Evolutionary conservation across 495 filamentous ascomycete species (phyloP), one percentile per base, ranked within the genome.

Genomic region (Aspergillus funiculosus): DNA sequence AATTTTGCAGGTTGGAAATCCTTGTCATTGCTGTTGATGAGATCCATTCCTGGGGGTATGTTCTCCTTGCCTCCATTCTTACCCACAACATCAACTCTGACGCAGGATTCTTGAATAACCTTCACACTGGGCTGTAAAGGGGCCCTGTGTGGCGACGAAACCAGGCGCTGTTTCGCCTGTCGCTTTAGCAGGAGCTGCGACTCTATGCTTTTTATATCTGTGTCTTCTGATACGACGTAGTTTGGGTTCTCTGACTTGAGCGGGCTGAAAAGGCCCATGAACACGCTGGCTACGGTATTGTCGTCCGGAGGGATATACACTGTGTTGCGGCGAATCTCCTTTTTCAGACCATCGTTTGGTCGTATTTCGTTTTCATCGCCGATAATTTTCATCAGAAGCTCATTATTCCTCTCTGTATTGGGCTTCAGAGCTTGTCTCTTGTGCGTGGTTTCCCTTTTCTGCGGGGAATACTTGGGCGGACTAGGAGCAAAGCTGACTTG

Each of bases 21-120:
- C 21, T 65, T 63, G 5, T 50, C 46, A 9, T 55, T 58, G 42
- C 37, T 17, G 4, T 51, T 47, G 10, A 41, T 14, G 1, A 57
- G 8, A 18, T 35, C 4, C 26, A 44, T 36, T 1, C 69, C 71
- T 4, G 69, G 71, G 3, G 71, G 71, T 1, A 71, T 56, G 13
- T 74, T 76, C 43, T 75, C 73, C 27, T 76, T 76, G 25, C 72
- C 73, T 0, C 66, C 64, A 46, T 68, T 68, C 38, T 60, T 65
- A 11, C 68, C 72, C 48, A 57, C 42, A 19, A 68, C 42, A 46
- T 76, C 69, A n/a, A 52, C 29, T 7, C 50, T 47, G 10, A 48
- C 46, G 7, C 38, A 51, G 34, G 47, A 34, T 37, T 67, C 61
- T 47, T 73, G 73, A 4, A 48, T 18, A 36, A 62, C 32, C 8